Evolutionary conservation across 2,329 filamentous ascomycete species (phyloP), one percentile per base, ranked within the genome.

Genomic region (Neofusicoccum parvum): DNA sequence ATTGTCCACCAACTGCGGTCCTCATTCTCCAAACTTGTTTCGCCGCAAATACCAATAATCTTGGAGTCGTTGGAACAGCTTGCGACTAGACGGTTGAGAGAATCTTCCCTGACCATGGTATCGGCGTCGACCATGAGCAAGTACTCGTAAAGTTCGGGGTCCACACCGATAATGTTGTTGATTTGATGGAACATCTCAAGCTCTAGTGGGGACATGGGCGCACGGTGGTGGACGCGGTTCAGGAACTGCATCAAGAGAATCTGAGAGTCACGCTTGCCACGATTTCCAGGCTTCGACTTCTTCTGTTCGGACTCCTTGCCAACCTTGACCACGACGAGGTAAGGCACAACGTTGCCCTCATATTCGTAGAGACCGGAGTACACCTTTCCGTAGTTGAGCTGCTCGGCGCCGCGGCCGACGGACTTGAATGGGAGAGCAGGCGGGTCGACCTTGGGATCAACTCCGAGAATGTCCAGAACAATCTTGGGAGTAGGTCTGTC

Each of bases 121-220:
- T 99, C 95, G 73, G 95, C 95, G 79, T 99, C 95, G 68, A 99
- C 90, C 94, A 97, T 97, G 70, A 99, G 85, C 63, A 98, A 84
- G 73, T 97, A 99, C 78, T 99, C 95, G 76, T 99, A 99, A 15
- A 99, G 85, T 76, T 97, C 94, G 2, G 95, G 95, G 72, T 99
- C 94, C 15, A 99, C 95, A 72, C 95, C 95, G 68, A 99, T 99
- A 71, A 99, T 92, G 76, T 99, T 99, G 85, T 97, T 97, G 82
- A 99, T 92, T 78, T 99, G 95, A 75, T 99, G 95, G 83, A 97
- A 98, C 85, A 98, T 96, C 78, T 99, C 95, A 51, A 99, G 83
- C 77, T 99, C 95, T 12, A 99, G 88, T 15, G 95, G 95, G 68
- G 90, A 95, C 95, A 99, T 99, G 0, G 94, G 90, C 1, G 91